These are phyloP conservation scores for Cystobasidium sp. DNA, from an alignment of 1,284 basidiomycete genomes.

Conservation along the genomic window DNA sequence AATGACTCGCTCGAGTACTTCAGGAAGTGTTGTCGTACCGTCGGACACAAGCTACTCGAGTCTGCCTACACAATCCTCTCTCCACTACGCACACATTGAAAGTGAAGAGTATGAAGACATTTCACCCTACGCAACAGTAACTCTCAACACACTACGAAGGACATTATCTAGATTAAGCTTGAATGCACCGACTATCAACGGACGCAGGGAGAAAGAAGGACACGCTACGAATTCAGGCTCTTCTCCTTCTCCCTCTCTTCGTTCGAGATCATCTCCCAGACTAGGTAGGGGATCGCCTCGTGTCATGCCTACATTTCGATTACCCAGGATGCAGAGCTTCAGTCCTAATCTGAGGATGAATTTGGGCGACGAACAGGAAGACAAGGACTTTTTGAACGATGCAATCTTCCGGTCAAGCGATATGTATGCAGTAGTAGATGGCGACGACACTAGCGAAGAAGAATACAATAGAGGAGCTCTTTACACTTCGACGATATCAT, in stretches of 20 bases:
- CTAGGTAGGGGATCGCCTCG: not conserved
- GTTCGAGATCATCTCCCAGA: constrained; percentile 1
- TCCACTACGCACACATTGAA: not conserved
- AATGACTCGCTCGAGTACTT: not conserved
- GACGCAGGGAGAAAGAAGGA: not conserved
- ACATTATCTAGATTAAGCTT: constrained; percentile 18
- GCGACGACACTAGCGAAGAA: not conserved
- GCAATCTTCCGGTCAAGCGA: no score
- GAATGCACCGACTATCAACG: not conserved
- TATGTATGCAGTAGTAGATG: not conserved
- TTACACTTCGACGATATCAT: not conserved
- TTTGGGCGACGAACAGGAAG: not conserved
- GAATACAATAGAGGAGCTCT: not conserved
- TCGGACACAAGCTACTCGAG: no score
- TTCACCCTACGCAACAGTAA: not conserved
- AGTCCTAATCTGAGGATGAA: constrained; percentile 6
- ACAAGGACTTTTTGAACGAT: no score
- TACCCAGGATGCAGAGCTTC: constrained; percentile 13
- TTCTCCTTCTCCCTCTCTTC: not conserved
- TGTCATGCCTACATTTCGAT: not conserved
- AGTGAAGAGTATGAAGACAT: not conserved
- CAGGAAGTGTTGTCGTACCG: no score
- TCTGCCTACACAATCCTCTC: not conserved
- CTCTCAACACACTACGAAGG: not conserved
- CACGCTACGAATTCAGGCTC: not conserved